Conservation (phyloP, 345 rosid species). For the Salix purpurea region DNA sequence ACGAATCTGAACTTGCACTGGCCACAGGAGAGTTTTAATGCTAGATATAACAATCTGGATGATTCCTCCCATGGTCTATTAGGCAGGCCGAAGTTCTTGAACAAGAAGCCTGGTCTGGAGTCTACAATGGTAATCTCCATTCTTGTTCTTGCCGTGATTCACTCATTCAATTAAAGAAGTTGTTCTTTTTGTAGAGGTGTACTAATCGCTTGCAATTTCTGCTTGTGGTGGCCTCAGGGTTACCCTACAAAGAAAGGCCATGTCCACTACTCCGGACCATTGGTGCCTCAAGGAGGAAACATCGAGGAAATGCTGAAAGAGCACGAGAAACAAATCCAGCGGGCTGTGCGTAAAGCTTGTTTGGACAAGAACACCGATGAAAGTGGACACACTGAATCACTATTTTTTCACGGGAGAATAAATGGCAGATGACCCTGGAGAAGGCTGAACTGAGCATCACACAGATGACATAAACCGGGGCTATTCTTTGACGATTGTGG, state of each 20-base stretch:
- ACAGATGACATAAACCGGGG: not conserved
- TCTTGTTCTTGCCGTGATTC: constrained; percentile 6
- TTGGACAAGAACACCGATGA: constrained; percentile 41
- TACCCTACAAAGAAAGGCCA: constrained; percentile 33
- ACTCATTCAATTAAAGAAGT: not conserved
- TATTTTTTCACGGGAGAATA: constrained; percentile 24
- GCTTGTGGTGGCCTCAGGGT: constrained; percentile 30
- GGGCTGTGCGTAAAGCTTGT: constrained; percentile 76
- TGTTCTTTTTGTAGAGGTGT: not conserved
- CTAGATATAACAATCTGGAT: constrained; percentile 24
- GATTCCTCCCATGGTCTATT: constrained; percentile 52
- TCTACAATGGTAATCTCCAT: constrained; percentile 29
- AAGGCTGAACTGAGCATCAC: not conserved
- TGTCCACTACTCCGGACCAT: constrained; percentile 68
- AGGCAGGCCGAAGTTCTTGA: constrained; percentile 29
- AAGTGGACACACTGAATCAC: constrained; percentile 31
- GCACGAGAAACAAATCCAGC: constrained; percentile 74
- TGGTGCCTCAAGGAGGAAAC: constrained; percentile 60
- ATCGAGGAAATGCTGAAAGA: constrained; percentile 86
- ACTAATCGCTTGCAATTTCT: constrained; percentile 5
- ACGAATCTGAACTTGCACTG: constrained; percentile 37
- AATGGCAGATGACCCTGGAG: constrained; percentile 31
- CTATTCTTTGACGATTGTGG: not conserved
- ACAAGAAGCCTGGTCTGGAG: constrained; percentile 32
- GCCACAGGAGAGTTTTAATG: constrained; percentile 40